These are phyloP conservation scores for Ceratobasidium sp. DNA, from an alignment of 1,284 basidiomycete genomes.

Conservation along the genomic window DNA sequence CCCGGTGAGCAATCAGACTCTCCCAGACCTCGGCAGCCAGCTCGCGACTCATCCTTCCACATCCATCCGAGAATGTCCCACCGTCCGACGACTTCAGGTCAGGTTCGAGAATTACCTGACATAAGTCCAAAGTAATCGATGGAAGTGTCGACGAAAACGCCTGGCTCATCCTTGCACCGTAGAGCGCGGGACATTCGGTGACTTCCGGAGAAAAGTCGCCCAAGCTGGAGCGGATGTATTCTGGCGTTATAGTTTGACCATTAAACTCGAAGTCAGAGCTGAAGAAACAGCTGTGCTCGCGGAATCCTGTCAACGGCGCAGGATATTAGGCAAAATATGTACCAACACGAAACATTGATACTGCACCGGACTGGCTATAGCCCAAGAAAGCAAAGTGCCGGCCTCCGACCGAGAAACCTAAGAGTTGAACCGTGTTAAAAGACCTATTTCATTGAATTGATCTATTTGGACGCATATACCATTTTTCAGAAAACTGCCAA, in stretches of 20 bases:
- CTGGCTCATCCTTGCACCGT: conserved; percentile 83
- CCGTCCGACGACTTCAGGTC: conserved; percentile 47
- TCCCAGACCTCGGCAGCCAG: conserved; percentile 50
- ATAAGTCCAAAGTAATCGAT: conserved; percentile 68
- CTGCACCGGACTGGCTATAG: conserved; percentile 38
- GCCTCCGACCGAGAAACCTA: conserved; percentile 20
- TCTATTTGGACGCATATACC: conserved; percentile 16
- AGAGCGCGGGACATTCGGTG: conserved; percentile 75
- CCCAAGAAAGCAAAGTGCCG: conserved; percentile 20
- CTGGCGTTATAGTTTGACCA: conserved; percentile 61
- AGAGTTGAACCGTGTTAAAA: not conserved
- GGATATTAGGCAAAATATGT: not conserved
- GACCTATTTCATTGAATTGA: not conserved
- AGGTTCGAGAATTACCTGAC: conserved; percentile 51
- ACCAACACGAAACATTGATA: not conserved
- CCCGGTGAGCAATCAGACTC: conserved; percentile 39
- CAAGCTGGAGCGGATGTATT: conserved; percentile 69
- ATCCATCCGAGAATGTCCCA: conserved; percentile 53
- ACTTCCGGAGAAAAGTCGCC: conserved; percentile 72
- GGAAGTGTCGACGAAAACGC: conserved; percentile 85
- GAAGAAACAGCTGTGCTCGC: conserved; percentile 36
- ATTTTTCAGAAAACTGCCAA: conserved; percentile 41
- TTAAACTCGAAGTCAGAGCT: conserved; percentile 15
- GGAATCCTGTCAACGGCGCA: conserved; percentile 14
- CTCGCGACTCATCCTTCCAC: conserved; percentile 53